A percentile compares a stretch with the other conserved stretches of the same genome.
These are phyloP conservation scores for Chalciporus sphaerocephalus DNA, from an alignment of 768 basidiomycete genomes.

Conservation along the genomic window DNA sequence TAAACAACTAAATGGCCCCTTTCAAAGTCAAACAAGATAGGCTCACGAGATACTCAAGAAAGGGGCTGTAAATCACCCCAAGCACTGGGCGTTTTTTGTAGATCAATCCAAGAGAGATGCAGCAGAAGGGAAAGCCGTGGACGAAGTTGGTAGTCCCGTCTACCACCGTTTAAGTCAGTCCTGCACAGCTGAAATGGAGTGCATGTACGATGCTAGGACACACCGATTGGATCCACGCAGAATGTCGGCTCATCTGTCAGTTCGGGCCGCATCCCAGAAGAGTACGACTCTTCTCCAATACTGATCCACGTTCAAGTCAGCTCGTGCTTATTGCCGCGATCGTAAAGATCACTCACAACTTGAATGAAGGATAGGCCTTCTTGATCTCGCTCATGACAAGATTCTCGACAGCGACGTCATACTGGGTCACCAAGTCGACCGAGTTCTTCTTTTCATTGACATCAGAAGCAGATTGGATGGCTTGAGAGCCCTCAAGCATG, in stretches of 20 bases:
- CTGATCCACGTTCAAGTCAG: constrained; percentile 34
- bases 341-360: constrained; percentile 63
- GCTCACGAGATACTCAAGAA: constrained; percentile 73
- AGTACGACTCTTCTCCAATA: constrained; percentile 92
- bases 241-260: constrained; percentile 89
- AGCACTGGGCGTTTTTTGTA: constrained; percentile 77
- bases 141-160: constrained; percentile 90
- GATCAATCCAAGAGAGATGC: constrained; percentile 88
- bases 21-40: background rate
- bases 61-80: constrained; percentile 92
- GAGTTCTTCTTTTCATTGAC: constrained; percentile 88
- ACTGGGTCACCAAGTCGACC: constrained; percentile 93
- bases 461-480: constrained; percentile 56
- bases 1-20: background rate
- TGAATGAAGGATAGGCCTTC: constrained; percentile 64
- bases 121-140: constrained; percentile 81
- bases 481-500: constrained; percentile 73
- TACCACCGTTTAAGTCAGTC: constrained; percentile 21
- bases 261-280: constrained; percentile 61
- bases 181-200: background rate
- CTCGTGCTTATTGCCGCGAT: background rate
- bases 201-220: no score
- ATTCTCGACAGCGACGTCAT: constrained; percentile 87
- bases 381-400: constrained; percentile 69
- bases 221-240: constrained; percentile 94